Evolutionary conservation across 768 basidiomycete species (phyloP).

Genomic region (Nidularia sp.): DNA sequence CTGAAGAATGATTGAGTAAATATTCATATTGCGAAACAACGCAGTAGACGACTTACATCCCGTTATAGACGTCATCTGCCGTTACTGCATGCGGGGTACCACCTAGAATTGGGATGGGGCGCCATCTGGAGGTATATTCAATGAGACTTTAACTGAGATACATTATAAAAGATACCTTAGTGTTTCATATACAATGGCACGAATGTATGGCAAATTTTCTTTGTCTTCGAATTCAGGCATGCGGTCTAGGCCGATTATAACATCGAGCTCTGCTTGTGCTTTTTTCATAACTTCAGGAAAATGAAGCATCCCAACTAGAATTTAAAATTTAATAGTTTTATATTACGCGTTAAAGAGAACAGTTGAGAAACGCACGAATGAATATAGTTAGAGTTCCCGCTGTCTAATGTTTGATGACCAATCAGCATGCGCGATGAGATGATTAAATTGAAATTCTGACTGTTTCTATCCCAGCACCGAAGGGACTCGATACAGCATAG

Average conservation of each 20-base stretch:
- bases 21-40: too few species aligned
- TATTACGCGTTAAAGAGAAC: conserved; percentile 2
- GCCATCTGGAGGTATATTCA: conserved; percentile 17
- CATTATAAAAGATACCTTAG: conserved; percentile 15
- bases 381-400: conserved; percentile 24
- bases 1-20: conserved; percentile 1
- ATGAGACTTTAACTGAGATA: neutral
- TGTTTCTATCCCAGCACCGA: conserved; percentile 44
- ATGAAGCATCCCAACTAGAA: conserved; percentile 31
- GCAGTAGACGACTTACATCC: conserved; percentile 18
- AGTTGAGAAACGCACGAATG: conserved; percentile 19
- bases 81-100: conserved; percentile 33
- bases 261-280: conserved; percentile 36
- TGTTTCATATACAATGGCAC: conserved; percentile 34
- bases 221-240: conserved; percentile 33
- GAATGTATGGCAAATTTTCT: conserved; percentile 28
- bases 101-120: conserved; percentile 27
- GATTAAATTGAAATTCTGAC: conserved; percentile 12
- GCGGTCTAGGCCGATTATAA: conserved; percentile 27
- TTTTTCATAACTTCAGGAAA: conserved; percentile 31
- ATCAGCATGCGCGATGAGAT: neutral
- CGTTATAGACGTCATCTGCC: conserved; percentile 30
- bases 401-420: conserved; percentile 13
- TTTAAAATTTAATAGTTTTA: neutral
- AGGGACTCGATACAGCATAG: conserved; percentile 39